These are phyloP conservation scores for Syzygium aromaticum DNA, from an alignment of 345 rosid genomes.

Conservation along the genomic window DNA sequence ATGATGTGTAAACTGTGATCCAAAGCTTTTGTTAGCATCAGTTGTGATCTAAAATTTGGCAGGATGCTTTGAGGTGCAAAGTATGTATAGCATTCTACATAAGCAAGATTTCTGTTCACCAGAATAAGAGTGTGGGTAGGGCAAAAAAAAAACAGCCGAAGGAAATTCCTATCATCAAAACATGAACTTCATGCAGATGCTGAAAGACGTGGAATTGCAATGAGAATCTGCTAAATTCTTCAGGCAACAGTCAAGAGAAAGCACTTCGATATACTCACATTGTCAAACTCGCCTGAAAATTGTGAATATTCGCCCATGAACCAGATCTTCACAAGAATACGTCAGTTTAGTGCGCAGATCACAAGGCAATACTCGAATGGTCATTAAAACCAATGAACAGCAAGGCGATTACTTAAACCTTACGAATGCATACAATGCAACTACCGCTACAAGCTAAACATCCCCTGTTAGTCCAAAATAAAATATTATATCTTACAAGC, in stretches of 20 bases:
- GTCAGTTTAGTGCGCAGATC: not conserved
- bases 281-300: conserved; percentile 62
- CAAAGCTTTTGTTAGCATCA: not conserved
- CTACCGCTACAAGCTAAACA: not conserved
- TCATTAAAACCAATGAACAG: not conserved
- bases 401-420: not conserved
- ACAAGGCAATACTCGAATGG: not conserved
- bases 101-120: not conserved
- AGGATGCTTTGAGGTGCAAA: not conserved
- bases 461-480: not conserved
- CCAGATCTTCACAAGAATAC: conserved; percentile 43
- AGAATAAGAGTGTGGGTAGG: not conserved
- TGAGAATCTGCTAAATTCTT: not conserved
- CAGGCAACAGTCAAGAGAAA: not conserved
- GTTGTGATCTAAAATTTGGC: not conserved
- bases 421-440: not conserved
- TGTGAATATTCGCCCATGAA: conserved; percentile 75
- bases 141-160: not conserved
- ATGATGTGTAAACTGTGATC: not conserved
- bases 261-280: conserved; percentile 27
- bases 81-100: not conserved
- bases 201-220: not conserved
- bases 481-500: not conserved
- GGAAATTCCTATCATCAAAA: not conserved
- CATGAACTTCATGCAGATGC: not conserved